These are phyloP conservation scores for Sclerotinia subarctica DNA, from an alignment of 2,329 filamentous ascomycete genomes.

Conservation along the genomic window DNA sequence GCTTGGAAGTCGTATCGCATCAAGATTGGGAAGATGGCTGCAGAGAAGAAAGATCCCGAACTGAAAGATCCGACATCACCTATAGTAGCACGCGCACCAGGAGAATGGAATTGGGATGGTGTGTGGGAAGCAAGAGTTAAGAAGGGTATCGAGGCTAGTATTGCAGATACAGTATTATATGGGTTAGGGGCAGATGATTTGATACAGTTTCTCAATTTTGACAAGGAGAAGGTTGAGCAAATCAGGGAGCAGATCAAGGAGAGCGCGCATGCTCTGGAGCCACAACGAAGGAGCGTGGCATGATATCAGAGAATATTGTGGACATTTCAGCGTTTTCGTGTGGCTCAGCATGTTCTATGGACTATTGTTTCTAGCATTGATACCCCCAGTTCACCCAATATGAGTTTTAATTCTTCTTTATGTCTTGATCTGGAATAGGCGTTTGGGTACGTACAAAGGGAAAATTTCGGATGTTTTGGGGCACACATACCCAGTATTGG, in stretches of 20 bases:
- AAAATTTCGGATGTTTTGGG: not conserved
- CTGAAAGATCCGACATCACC: slow-evolving; percentile 2
- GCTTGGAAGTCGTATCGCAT: slow-evolving; percentile 77
- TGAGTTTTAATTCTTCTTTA: not conserved
- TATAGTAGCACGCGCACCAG: slow-evolving; percentile 52
- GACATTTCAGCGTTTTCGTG: slow-evolving; percentile 5
- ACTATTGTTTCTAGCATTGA: slow-evolving; percentile 20
- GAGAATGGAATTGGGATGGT: slow-evolving; percentile 96
- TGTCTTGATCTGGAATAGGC: not conserved
- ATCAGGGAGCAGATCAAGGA: slow-evolving; percentile 58
- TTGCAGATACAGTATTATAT: slow-evolving; percentile 77
- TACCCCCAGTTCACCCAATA: slow-evolving; percentile 10
- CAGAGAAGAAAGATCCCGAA: slow-evolving; percentile 21
- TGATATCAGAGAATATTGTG: slow-evolving; percentile 33
- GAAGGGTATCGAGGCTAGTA: slow-evolving; percentile 71
- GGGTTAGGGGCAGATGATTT: slow-evolving; percentile 68
- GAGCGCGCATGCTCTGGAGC: slow-evolving; percentile 42
- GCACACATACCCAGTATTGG: not conserved
- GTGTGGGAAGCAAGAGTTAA: slow-evolving; percentile 91
- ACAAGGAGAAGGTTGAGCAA: slow-evolving; percentile 55
- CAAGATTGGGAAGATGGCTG: slow-evolving; percentile 40
- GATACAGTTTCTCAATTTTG: slow-evolving; percentile 65
- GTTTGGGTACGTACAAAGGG: not conserved
- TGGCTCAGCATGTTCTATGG: slow-evolving; percentile 6
- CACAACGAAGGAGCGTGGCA: slow-evolving; percentile 30